Evolutionary conservation across 495 filamentous ascomycete genomes (phyloP).

Genomic region (Rostrohypoxylon terebratum): DNA sequence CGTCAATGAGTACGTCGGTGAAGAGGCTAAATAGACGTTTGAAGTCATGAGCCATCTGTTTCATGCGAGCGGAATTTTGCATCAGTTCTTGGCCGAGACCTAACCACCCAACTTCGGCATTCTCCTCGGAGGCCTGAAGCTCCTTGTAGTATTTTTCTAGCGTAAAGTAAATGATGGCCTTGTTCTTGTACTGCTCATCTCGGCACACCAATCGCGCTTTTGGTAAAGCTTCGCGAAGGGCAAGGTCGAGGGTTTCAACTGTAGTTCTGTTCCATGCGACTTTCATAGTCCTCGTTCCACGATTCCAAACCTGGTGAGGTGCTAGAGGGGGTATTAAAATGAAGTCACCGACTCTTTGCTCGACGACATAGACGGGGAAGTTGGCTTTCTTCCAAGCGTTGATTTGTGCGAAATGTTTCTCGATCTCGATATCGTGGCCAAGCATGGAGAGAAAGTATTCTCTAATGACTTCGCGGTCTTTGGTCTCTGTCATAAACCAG

Average conservation of each 20-base stretch:
- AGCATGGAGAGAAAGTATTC: conserved; percentile 93
- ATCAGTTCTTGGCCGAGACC: conserved; percentile 60
- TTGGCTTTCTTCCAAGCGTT: conserved; percentile 93
- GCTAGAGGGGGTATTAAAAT: conserved; percentile 95
- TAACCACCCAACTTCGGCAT: conserved; percentile 53
- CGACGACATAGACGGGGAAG: conserved; percentile 91
- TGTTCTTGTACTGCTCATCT: conserved; percentile 99
- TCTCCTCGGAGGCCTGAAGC: conserved; percentile 65
- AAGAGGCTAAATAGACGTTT: conserved; percentile 79
- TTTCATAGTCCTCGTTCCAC: conserved; percentile 94
- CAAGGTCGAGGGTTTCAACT: conserved; percentile 86
- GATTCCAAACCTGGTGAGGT: conserved; percentile 99
- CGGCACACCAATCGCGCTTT: conserved; percentile 91
- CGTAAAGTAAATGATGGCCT: conserved; percentile 90
- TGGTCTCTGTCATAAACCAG: conserved; percentile 97
- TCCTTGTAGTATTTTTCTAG: conserved; percentile 79
- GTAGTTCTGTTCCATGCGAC: conserved; percentile 99
- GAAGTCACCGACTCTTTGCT: conserved; percentile 93
- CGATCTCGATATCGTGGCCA: conserved; percentile 95
- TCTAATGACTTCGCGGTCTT: conserved; percentile 84
- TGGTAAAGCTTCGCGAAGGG: conserved; percentile 85
- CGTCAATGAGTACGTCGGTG: conserved; percentile 80
- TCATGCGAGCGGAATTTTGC: conserved; percentile 67
- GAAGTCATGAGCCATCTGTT: conserved; percentile 81
- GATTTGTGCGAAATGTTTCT: conserved; percentile 94